These are phyloP conservation scores for Aphanoascus verrucosus DNA, from an alignment of 2,329 filamentous ascomycete species.

Conservation along the genomic window DNA sequence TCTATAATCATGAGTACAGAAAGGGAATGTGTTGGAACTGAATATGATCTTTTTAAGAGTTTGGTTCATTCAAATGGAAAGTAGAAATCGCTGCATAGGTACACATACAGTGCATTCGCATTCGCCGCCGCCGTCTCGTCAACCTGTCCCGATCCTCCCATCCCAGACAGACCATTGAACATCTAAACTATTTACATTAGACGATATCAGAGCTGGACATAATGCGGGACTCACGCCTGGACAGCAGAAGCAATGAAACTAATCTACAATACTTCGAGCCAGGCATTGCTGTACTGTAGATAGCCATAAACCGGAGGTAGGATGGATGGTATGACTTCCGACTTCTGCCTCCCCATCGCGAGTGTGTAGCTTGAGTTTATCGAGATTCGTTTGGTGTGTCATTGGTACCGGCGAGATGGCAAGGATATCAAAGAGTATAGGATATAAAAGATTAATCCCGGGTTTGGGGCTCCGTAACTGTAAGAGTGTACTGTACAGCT, in stretches of 20 bases:
- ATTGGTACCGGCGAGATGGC: neutral
- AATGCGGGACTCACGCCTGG: constrained; percentile 31
- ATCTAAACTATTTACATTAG: no score
- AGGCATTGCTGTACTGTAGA: constrained; percentile 37
- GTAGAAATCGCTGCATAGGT: no score
- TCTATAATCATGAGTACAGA: no score
- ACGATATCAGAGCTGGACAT: no score
- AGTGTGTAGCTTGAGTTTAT: neutral
- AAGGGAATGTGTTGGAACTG: no score
- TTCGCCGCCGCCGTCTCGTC: constrained; percentile 39
- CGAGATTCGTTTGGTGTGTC: neutral
- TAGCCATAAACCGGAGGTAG: neutral
- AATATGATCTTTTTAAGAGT: no score
- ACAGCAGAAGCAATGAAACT: constrained; percentile 43
- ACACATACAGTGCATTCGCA: constrained; percentile 38
- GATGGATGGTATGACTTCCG: neutral
- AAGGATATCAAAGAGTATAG: neutral
- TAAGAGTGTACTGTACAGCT: no score
- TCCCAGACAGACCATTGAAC: constrained; percentile 40
- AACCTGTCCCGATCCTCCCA: constrained; percentile 40
- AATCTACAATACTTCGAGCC: constrained; percentile 41
- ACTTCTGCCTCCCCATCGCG: neutral
- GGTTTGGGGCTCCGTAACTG: neutral
- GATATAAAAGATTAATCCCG: no score
- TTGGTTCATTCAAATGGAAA: no score